A percentile compares a stretch with the other conserved stretches of the same genome.
Conservation (phyloP, 306 rosid genomes). For the Quercus wislizeni region DNA sequence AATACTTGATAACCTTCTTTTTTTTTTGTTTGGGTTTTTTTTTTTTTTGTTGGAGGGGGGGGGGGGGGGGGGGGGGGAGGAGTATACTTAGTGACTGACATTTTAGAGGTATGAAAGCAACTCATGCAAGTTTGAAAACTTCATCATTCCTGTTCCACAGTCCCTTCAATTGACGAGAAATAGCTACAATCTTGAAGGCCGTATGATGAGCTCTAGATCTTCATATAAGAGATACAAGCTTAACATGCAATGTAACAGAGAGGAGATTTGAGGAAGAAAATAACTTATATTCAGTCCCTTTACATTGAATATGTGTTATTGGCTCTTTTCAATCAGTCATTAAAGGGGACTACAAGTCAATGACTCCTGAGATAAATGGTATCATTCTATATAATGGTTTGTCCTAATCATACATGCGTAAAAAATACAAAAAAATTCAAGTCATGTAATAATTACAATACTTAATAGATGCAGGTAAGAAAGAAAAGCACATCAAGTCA, state of each 20-base stretch:
- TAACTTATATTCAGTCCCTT: neutral
- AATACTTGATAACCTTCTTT: no score
- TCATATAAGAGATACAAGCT: neutral
- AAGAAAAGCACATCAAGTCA: neutral
- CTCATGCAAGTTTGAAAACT: neutral
- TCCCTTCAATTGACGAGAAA: neutral
- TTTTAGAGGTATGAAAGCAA: neutral
- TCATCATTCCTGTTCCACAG: neutral
- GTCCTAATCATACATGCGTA: neutral
- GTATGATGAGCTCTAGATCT: neutral
- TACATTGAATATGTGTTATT: neutral
- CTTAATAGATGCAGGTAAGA: neutral
- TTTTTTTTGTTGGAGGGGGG: no score
- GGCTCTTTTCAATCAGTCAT: neutral
- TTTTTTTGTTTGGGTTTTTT: no score
- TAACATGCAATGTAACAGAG: no score
- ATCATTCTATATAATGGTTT: neutral
- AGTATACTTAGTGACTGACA: neutral
- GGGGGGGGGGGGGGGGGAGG: accelerated
- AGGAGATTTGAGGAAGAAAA: no score
- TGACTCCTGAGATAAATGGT: neutral
- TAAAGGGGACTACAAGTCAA: neutral
- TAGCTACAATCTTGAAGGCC: neutral
- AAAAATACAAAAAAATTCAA: neutral
- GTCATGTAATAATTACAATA: neutral